phyloP scores from a whole-genome alignment of 2,329 filamentous ascomycete genomes.

The Aureobasidium leucospermi region DNA sequence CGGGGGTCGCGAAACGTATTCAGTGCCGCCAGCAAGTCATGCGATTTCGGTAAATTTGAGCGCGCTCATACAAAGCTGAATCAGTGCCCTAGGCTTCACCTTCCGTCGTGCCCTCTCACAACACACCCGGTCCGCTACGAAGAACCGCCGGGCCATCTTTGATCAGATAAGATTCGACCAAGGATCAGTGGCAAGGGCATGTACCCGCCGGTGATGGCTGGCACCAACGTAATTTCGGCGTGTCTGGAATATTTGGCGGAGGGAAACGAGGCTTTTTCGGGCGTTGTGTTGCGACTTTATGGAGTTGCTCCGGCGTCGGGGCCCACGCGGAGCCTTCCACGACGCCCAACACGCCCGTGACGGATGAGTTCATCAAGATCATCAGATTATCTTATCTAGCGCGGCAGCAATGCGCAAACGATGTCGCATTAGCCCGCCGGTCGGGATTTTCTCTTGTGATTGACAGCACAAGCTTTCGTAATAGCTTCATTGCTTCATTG shows the following conservation, averaged over 20 bases:
- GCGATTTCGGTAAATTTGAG: neutral
- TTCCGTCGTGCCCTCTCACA: neutral
- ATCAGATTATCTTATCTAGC: conserved; percentile 13
- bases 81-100: neutral
- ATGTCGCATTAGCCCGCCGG: neutral
- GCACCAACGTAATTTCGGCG: conserved; percentile 3
- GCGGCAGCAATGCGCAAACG: neutral
- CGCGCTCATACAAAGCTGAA: neutral
- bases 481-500: neutral
- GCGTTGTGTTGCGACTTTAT: neutral
- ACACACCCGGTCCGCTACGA: conserved; percentile 1
- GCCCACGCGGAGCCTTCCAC: neutral
- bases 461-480: conserved; percentile 5
- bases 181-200: neutral
- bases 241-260: neutral
- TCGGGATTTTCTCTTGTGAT: neutral
- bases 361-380: neutral
- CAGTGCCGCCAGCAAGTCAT: neutral
- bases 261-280: neutral
- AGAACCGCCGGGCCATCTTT: neutral
- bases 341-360: neutral
- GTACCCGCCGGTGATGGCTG: neutral
- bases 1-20: neutral
- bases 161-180: conserved; percentile 13
- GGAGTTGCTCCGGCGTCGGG: conserved; percentile 2